Conservation (phyloP, 306 rosid species). For the Vachellia collinsii region DNA sequence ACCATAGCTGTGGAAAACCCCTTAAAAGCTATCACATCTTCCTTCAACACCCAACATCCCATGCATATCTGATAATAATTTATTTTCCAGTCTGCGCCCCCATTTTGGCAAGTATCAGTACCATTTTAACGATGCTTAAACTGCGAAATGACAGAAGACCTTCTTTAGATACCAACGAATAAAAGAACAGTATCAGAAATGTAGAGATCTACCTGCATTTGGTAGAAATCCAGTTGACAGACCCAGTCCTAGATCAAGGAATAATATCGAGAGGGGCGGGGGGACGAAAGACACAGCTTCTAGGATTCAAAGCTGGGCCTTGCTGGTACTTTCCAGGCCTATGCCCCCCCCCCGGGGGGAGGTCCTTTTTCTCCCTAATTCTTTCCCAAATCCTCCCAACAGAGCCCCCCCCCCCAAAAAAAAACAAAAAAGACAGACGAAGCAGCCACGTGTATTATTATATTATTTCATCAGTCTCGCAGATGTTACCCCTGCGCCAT, state of each 20-base stretch:
- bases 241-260: background rate
- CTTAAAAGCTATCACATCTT: background rate
- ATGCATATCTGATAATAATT: background rate
- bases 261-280: no score
- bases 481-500: background rate
- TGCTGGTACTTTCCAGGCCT: background rate
- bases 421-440: no score
- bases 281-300: no score
- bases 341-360: background rate
- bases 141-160: background rate
- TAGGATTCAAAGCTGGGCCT: background rate
- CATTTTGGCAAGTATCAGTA: background rate
- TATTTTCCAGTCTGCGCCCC: background rate
- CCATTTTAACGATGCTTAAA: background rate
- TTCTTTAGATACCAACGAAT: background rate
- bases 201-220: background rate
- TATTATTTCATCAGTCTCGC: background rate
- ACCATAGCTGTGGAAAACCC: background rate
- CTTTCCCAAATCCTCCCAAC: background rate
- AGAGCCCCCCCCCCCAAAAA: background rate
- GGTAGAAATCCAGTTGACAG: background rate
- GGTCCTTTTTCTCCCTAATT: background rate
- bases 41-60: background rate
- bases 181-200: background rate
- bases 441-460: background rate